Percentiles rank a stretch among this genome's conserved stretches.
Conservation (phyloP, 192 early-diverging fungal genomes). For the Jimgerdemannia lactiflua region DNA sequence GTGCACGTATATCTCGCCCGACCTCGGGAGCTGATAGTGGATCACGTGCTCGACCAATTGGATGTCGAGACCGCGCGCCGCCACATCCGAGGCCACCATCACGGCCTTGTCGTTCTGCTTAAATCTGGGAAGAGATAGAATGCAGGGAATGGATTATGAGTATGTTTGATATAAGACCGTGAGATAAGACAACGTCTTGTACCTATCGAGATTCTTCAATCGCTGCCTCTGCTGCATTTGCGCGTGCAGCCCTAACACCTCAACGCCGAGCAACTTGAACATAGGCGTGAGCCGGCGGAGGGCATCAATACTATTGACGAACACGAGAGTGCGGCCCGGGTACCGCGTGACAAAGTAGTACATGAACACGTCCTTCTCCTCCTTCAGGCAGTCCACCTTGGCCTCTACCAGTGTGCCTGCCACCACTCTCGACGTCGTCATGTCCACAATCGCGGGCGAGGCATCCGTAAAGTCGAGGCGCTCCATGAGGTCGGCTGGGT, state of each 20-base stretch:
- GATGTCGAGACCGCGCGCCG: conserved; percentile 95
- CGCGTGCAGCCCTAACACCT: conserved; percentile 85
- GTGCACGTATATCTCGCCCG: conserved; percentile 95
- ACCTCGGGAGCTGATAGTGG: conserved; percentile 93
- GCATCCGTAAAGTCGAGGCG: conserved; percentile 75
- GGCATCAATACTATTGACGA: conserved; percentile 95
- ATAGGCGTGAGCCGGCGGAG: conserved; percentile 87
- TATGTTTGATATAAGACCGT: background rate
- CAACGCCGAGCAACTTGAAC: conserved; percentile 67
- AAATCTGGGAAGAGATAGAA: conserved; percentile 47
- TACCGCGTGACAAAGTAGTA: conserved; percentile 89
- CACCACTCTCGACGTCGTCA: conserved; percentile 62
- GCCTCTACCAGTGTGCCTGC: conserved; percentile 74
- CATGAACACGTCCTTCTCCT: conserved; percentile 80
- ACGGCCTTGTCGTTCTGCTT: conserved; percentile 68
- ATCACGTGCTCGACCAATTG: conserved; percentile 90
- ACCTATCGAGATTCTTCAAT: conserved; percentile 88
- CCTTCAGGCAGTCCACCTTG: conserved; percentile 80
- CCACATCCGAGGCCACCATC: conserved; percentile 94
- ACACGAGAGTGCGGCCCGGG: conserved; percentile 87
- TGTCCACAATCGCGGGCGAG: conserved; percentile 74
- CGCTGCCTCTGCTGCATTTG: conserved; percentile 97
- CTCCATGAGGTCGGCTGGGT: conserved; percentile 64
- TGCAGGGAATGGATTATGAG: background rate
- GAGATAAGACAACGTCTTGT: background rate